Conservation (phyloP, 2,329 filamentous ascomycete species). For the Didymella pinodella region DNA sequence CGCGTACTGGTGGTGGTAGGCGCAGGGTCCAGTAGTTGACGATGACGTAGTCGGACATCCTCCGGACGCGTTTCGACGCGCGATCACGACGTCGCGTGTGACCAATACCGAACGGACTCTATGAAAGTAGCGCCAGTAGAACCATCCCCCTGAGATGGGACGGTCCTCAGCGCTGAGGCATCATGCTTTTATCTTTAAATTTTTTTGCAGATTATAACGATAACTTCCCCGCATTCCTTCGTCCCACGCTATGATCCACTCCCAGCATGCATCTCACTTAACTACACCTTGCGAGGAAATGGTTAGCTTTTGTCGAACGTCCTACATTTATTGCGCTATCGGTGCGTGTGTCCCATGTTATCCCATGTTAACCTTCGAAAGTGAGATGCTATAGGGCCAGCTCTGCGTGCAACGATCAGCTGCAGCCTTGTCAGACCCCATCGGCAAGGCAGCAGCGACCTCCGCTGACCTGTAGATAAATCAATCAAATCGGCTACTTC, state of each 20-base stretch:
- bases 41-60: conserved; percentile 31
- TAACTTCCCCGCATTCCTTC: too few relatives aligned
- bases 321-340: too few relatives aligned
- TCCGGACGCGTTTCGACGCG: conserved; percentile 24
- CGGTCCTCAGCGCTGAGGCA: not conserved
- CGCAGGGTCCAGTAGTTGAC: not conserved
- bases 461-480: not conserved
- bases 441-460: not conserved
- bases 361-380: too few relatives aligned
- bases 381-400: too few relatives aligned
- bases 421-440: not conserved
- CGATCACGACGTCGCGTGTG: conserved; percentile 22
- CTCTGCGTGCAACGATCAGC: not conserved
- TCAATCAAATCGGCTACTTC: not conserved
- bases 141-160: not conserved
- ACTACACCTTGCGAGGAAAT: too few relatives aligned
- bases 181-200: not conserved
- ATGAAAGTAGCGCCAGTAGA: not conserved
- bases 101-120: not conserved
- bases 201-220: too few relatives aligned
- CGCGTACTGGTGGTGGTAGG: not conserved
- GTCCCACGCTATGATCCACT: too few relatives aligned
- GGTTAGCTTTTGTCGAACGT: too few relatives aligned
- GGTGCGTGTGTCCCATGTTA: too few relatives aligned
- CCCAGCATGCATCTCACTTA: too few relatives aligned